Conservation (phyloP, 306 rosid species). For the Acacia acuminata region DNA sequence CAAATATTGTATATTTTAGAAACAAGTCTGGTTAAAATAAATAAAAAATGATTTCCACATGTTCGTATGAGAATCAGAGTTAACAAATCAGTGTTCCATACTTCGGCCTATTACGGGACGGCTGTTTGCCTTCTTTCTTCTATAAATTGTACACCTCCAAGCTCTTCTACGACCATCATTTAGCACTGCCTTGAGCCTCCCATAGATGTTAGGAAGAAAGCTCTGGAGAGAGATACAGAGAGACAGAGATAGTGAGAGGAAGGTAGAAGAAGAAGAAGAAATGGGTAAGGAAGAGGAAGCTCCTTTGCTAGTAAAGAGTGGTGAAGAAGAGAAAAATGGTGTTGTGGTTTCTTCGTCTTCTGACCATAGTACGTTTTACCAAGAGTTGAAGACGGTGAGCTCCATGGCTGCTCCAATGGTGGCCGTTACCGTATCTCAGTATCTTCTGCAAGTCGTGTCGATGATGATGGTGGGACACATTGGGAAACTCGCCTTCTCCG, state of each 20-base stretch:
- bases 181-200: neutral
- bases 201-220: neutral
- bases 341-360: neutral
- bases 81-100: no score
- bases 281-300: constrained; percentile 37
- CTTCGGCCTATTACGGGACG: no score
- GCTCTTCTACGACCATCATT: neutral
- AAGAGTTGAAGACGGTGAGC: constrained; percentile 37
- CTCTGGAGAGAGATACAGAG: neutral
- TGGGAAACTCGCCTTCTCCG: constrained; percentile 45
- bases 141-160: neutral
- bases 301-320: constrained; percentile 22
- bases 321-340: constrained; percentile 3
- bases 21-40: no score
- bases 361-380: constrained; percentile 22
- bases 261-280: neutral
- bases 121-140: neutral
- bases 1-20: no score
- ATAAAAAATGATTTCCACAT: no score
- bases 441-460: constrained; percentile 48
- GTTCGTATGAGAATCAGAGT: no score
- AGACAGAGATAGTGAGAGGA: neutral
- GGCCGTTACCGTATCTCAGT: constrained; percentile 42
- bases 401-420: constrained; percentile 59
- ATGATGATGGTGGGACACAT: constrained; percentile 52